These are phyloP conservation scores for Sergeia podlipaevii DNA, from an alignment of 208 protist species.

Conservation along the genomic window DNA sequence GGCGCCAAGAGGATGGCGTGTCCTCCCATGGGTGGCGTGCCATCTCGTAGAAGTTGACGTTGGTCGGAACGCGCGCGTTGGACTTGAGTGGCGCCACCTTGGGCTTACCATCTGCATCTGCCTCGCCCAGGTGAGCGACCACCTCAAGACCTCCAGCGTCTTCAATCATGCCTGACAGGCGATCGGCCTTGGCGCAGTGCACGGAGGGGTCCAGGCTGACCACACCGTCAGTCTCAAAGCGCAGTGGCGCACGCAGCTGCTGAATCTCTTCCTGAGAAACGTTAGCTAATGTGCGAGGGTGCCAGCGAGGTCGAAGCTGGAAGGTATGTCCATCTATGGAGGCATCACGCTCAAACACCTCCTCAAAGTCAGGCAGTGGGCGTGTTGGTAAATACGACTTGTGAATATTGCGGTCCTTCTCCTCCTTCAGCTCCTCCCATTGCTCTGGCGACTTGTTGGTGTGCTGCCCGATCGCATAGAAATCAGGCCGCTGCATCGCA, in stretches of 20 bases:
- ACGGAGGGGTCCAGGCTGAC: conserved; percentile 43
- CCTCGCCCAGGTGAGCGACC: conserved; percentile 62
- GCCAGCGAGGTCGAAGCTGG: conserved; percentile 77
- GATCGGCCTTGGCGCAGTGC: conserved; percentile 54
- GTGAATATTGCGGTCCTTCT: conserved; percentile 59
- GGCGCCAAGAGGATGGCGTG: conserved; percentile 72
- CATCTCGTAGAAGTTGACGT: conserved; percentile 93
- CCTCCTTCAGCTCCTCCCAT: conserved; percentile 60
- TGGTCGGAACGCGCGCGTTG: conserved; percentile 77
- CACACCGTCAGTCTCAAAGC: conserved; percentile 58
- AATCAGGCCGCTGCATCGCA: conserved; percentile 70
- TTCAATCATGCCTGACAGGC: conserved; percentile 77
- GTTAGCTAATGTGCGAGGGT: conserved; percentile 70
- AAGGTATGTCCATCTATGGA: conserved; percentile 78
- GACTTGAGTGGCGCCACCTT: conserved; percentile 38
- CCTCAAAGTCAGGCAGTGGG: conserved; percentile 72
- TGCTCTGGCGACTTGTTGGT: conserved; percentile 55
- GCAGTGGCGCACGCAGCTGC: conserved; percentile 36
- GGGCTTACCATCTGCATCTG: conserved; percentile 36
- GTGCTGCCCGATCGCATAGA: conserved; percentile 77
- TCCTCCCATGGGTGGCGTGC: conserved; percentile 89
- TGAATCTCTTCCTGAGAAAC: conserved; percentile 39
- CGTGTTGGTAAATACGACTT: conserved; percentile 51
- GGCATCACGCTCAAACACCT: conserved; percentile 83
- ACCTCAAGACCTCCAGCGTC: conserved; percentile 82